Percentiles rank a stretch among this genome's conserved stretches.
Evolutionary conservation across 805 yeast genomes (phyloP).

Genomic region (Hyphopichia homilentoma): DNA sequence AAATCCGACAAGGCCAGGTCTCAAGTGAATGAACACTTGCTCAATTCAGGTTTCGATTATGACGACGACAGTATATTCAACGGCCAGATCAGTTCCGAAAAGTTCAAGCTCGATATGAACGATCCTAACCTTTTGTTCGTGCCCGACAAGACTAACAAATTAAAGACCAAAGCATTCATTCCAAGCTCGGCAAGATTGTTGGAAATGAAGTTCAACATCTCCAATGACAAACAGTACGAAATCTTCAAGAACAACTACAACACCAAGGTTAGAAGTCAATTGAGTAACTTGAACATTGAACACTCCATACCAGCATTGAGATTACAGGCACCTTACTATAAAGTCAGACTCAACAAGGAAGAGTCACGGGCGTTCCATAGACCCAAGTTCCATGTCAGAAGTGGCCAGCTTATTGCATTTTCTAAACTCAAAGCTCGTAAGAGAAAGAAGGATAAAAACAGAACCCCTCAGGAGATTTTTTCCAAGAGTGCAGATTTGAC

Average conservation of each 20-base stretch:
- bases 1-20: conserved; percentile 6
- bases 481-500: conserved; percentile 71
- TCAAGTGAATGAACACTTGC: conserved; percentile 1
- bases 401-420: conserved; percentile 74
- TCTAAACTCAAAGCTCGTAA: conserved; percentile 74
- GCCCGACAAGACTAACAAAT: conserved; percentile 25
- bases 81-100: conserved; percentile 47
- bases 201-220: conserved; percentile 67
- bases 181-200: conserved; percentile 56
- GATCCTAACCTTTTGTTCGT: conserved; percentile 78
- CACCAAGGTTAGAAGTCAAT: conserved; percentile 86
- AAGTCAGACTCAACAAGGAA: conserved; percentile 63
- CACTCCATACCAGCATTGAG: conserved; percentile 86
- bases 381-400: conserved; percentile 67
- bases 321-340: conserved; percentile 87
- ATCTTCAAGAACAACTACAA: conserved; percentile 80
- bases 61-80: conserved; percentile 74
- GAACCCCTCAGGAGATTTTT: conserved; percentile 71
- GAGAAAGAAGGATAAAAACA: conserved; percentile 85
- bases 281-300: conserved; percentile 86
- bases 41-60: conserved; percentile 22
- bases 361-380: conserved; percentile 80
- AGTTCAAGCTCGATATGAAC: conserved; percentile 71
- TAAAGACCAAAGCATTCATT: conserved; percentile 30
- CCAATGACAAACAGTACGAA: conserved; percentile 87